phyloP scores from a whole-genome alignment of 495 filamentous ascomycete genomes.

The Tuber melanosporum region DNA sequence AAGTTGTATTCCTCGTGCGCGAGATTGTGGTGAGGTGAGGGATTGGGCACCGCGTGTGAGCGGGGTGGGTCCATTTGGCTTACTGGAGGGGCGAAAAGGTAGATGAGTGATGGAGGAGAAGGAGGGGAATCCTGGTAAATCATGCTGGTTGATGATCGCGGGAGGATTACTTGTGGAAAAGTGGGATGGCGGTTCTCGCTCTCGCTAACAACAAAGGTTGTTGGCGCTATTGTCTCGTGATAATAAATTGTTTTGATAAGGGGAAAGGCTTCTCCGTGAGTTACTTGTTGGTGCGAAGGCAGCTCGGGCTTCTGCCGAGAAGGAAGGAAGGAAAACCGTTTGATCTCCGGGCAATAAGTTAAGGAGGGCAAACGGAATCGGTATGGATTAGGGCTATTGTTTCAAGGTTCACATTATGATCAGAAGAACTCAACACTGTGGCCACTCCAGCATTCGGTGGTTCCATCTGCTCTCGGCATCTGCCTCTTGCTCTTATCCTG shows the following conservation, averaged over 20 bases:
- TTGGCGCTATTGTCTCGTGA: not conserved
- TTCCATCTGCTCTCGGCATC: not conserved
- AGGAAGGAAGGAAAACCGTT: constrained; percentile 4
- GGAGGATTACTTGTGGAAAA: not conserved
- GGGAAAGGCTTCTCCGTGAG: not conserved
- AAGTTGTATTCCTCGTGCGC: too few species aligned
- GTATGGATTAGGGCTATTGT: not conserved
- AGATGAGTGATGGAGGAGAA: not conserved
- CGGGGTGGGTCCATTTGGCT: not conserved
- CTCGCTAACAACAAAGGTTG: not conserved
- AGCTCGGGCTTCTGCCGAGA: not conserved
- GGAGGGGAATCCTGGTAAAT: not conserved
- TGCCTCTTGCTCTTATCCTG: not conserved
- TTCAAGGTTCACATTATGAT: not conserved
- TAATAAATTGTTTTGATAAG: not conserved
- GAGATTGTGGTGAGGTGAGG: not conserved
- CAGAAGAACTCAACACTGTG: not conserved
- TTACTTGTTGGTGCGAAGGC: not conserved
- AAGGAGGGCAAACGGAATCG: not conserved
- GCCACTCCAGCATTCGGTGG: not conserved
- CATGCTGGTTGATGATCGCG: not conserved
- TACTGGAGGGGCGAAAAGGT: not conserved
- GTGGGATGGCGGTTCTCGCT: not conserved
- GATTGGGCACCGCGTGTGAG: not conserved
- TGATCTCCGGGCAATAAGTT: not conserved